Percentiles rank a stretch among this genome's conserved stretches.
phyloP scores from a whole-genome alignment of 2,329 filamentous ascomycete species.

The Trichothecium roseum region DNA sequence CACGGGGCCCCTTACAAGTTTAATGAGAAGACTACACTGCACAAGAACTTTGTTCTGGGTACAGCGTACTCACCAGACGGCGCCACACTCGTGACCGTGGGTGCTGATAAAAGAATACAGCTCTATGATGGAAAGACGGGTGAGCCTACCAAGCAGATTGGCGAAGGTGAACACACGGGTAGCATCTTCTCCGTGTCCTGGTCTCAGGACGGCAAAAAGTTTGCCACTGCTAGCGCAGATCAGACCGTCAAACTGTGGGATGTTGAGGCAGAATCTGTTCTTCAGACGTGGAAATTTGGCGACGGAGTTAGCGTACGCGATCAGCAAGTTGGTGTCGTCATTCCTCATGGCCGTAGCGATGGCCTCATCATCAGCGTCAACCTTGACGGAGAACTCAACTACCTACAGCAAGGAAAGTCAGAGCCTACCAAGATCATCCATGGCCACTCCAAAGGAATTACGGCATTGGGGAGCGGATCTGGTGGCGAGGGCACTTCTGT shows the following conservation, averaged over 20 bases:
- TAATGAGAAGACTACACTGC: constrained; percentile 69
- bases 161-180: constrained; percentile 77
- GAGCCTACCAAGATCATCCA: constrained; percentile 64
- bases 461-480: constrained; percentile 44
- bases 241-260: constrained; percentile 96
- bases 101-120: constrained; percentile 86
- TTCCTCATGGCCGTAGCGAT: constrained; percentile 72
- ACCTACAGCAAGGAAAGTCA: constrained; percentile 62
- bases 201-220: constrained; percentile 73
- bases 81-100: constrained; percentile 70
- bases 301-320: constrained; percentile 66
- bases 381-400: constrained; percentile 81
- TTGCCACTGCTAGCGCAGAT: constrained; percentile 88
- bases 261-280: constrained; percentile 62
- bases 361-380: constrained; percentile 85
- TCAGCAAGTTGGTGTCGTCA: constrained; percentile 92
- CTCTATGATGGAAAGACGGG: constrained; percentile 95
- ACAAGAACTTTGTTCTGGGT: constrained; percentile 83
- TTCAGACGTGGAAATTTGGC: constrained; percentile 79
- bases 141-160: constrained; percentile 66
- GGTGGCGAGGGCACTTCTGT: constrained; percentile 53
- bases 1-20: constrained; percentile 96
- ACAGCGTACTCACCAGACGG: constrained; percentile 88
- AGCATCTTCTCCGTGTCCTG: constrained; percentile 90
- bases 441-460: constrained; percentile 88